Conservation (phyloP, 768 basidiomycete genomes). For the Lactarius deliciosus region DNA sequence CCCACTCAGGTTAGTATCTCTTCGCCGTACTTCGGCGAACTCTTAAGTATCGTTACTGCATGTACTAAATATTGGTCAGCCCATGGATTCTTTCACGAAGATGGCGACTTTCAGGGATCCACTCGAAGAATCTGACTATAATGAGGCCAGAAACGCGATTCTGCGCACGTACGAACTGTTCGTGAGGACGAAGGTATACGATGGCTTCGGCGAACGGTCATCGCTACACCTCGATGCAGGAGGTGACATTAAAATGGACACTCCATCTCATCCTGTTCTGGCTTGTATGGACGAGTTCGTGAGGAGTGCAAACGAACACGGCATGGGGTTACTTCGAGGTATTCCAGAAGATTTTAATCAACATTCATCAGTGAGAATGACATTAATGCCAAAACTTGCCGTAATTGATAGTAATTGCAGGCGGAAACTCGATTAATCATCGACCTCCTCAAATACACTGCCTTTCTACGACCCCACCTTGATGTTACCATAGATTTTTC, state of each 20-base stretch:
- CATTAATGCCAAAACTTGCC: background rate
- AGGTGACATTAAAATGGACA: background rate
- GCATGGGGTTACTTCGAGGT: constrained; percentile 15
- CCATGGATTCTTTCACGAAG: constrained; percentile 30
- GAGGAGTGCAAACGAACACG: constrained; percentile 1
- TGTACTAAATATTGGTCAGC: constrained; percentile 28
- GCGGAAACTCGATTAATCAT: constrained; percentile 22
- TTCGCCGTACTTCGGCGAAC: background rate
- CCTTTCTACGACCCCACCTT: constrained; percentile 12
- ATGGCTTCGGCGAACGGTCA: background rate
- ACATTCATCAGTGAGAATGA: constrained; percentile 9
- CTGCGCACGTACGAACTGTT: constrained; percentile 26
- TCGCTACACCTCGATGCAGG: background rate
- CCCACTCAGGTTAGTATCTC: constrained; percentile 30
- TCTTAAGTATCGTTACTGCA: background rate
- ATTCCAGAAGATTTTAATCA: constrained; percentile 1
- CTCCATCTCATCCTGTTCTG: background rate
- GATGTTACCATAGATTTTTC: constrained; percentile 45
- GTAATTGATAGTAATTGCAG: constrained; percentile 13
- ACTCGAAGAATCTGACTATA: constrained; percentile 9
- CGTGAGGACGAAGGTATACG: constrained; percentile 16
- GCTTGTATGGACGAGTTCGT: constrained; percentile 10
- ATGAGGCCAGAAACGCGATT: constrained; percentile 6
- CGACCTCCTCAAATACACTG: constrained; percentile 21
- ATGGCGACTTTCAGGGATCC: background rate